Evolutionary conservation across 179 eudicot species (phyloP).

Genomic region (Patellifolia procumbens): DNA sequence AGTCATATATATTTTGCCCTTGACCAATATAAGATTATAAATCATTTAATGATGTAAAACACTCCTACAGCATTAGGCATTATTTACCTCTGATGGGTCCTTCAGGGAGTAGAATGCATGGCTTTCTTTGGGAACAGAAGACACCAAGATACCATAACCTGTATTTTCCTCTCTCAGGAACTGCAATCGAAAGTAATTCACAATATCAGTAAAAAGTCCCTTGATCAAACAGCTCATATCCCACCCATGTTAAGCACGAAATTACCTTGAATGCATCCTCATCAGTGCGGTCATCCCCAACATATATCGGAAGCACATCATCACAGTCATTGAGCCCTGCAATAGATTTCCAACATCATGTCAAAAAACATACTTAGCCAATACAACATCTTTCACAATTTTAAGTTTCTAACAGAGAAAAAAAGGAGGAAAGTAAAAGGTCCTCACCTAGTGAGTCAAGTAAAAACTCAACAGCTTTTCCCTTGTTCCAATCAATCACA

Average conservation of each 20-base stretch:
- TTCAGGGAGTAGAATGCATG: slow-evolving; percentile 82
- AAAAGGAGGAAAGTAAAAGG: background rate
- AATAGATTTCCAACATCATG: slow-evolving; percentile 7
- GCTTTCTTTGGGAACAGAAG: slow-evolving; percentile 87
- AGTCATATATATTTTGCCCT: too few species aligned
- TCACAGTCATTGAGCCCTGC: slow-evolving; percentile 67
- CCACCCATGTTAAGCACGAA: background rate
- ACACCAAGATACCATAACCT: slow-evolving; percentile 88
- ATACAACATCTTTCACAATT: background rate
- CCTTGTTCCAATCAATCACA: slow-evolving; percentile 93
- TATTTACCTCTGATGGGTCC: slow-evolving; percentile 84
- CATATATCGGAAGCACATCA: slow-evolving; percentile 88
- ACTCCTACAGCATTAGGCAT: background rate
- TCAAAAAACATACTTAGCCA: background rate
- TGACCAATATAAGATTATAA: too few species aligned
- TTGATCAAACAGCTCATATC: background rate
- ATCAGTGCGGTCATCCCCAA: slow-evolving; percentile 97
- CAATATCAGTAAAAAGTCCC: background rate
- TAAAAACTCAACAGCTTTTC: slow-evolving; percentile 92
- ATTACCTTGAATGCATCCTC: slow-evolving; percentile 98
- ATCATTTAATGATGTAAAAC: too few species aligned
- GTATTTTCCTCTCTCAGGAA: slow-evolving; percentile 67
- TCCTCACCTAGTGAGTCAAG: slow-evolving; percentile 87
- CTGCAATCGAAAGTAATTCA: slow-evolving; percentile 37
- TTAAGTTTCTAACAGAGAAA: background rate